Percentiles rank a stretch among this genome's conserved stretches.
phyloP scores from a whole-genome alignment of 371 early-diverging fungal genomes.

The Syncephalastrum monosporum region DNA sequence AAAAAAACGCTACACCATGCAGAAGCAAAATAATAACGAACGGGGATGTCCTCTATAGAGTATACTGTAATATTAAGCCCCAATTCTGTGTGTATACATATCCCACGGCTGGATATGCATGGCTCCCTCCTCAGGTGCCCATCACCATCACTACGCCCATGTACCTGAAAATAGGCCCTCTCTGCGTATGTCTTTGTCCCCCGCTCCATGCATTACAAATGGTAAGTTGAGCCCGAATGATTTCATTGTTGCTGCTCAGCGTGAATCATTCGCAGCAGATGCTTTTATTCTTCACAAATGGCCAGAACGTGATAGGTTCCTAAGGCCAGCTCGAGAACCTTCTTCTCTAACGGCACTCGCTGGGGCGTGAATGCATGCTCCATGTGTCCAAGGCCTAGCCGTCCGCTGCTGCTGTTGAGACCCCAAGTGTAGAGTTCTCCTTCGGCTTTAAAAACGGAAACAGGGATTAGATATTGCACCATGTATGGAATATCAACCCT shows the following conservation, averaged over 20 bases:
- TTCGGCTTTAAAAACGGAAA: constrained; percentile 21
- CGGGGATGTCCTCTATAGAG: too few species aligned
- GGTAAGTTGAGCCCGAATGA: not conserved
- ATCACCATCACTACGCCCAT: constrained; percentile 3
- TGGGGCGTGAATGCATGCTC: constrained; percentile 48
- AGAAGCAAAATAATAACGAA: too few species aligned
- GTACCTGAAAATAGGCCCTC: constrained; percentile 1
- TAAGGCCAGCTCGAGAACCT: constrained; percentile 44
- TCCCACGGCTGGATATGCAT: not conserved
- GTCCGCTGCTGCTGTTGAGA: constrained; percentile 51
- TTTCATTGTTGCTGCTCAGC: constrained; percentile 10
- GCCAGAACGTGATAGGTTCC: constrained; percentile 55
- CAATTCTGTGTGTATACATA: too few species aligned
- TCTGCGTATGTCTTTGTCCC: not conserved
- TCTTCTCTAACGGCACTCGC: constrained; percentile 32
- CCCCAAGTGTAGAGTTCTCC: constrained; percentile 65
- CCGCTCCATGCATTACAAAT: constrained; percentile 2
- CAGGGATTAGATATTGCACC: not conserved
- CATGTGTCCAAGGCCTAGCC: constrained; percentile 49
- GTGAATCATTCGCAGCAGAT: constrained; percentile 34
- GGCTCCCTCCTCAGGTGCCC: not conserved
- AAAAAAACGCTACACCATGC: too few species aligned
- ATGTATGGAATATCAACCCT: constrained; percentile 1
- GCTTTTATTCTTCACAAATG: constrained; percentile 21
- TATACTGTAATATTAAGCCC: too few species aligned